These are phyloP conservation scores for Puya raimondii DNA, from an alignment of 176 grass and related monocot genomes.

Conservation along the genomic window DNA sequence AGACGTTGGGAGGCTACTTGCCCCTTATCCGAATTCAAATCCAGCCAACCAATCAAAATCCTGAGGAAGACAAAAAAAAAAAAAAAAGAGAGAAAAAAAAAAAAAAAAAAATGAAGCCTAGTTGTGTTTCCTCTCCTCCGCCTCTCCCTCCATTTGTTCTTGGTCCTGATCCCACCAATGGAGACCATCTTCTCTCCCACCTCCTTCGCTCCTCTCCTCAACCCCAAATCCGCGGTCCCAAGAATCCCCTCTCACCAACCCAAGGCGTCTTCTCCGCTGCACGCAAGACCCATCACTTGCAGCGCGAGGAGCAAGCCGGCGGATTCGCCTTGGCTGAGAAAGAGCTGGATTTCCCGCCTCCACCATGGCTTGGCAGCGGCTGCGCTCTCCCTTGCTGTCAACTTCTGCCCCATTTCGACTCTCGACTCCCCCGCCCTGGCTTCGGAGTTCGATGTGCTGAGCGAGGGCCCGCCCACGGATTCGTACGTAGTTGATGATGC, in stretches of 20 bases:
- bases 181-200: constrained; percentile 78
- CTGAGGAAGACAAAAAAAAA: background rate
- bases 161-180: constrained; percentile 31
- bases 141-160: constrained; percentile 24
- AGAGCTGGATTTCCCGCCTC: constrained; percentile 58
- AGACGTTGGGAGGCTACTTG: constrained; percentile 10
- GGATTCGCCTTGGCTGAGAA: background rate
- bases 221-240: constrained; percentile 24
- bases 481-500: constrained; percentile 88
- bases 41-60: constrained; percentile 80
- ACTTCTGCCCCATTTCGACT: constrained; percentile 36
- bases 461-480: constrained; percentile 56
- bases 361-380: constrained; percentile 62
- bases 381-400: constrained; percentile 72
- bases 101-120: constrained; percentile 5
- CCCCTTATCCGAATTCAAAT: constrained; percentile 76
- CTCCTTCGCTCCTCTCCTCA: constrained; percentile 39
- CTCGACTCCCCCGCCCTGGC: constrained; percentile 37
- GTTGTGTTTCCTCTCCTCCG: background rate
- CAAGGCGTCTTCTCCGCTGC: background rate
- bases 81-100: constrained; percentile 7
- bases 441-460: constrained; percentile 93
- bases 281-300: constrained; percentile 29
- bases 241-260: constrained; percentile 12
- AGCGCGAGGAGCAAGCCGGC: constrained; percentile 25